Evolutionary conservation across 2,329 filamentous ascomycete species (phyloP).

Genomic region (Diaporthe destruens): DNA sequence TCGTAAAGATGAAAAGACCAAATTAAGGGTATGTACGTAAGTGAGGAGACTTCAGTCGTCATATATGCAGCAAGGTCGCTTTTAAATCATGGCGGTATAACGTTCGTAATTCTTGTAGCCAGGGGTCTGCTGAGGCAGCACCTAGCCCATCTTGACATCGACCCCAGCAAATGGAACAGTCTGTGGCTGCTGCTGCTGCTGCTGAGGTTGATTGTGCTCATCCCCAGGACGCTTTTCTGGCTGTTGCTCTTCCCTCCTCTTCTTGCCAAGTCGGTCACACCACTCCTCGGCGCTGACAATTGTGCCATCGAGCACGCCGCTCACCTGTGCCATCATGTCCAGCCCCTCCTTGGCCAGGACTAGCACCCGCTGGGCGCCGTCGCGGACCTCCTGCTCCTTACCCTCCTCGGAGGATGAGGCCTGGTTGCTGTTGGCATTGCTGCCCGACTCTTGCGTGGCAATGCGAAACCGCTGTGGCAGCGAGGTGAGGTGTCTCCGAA

Average conservation of each 20-base stretch:
- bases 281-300: constrained; percentile 92
- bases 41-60: constrained; percentile 20
- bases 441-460: constrained; percentile 62
- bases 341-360: constrained; percentile 90
- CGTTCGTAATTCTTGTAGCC: not conserved
- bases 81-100: constrained; percentile 14
- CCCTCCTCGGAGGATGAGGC: constrained; percentile 47
- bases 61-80: constrained; percentile 23
- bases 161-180: constrained; percentile 39
- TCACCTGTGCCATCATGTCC: constrained; percentile 95
- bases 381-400: constrained; percentile 58
- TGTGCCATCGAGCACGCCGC: constrained; percentile 87
- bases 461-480: constrained; percentile 86
- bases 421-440: constrained; percentile 47
- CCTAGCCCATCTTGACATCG: constrained; percentile 42
- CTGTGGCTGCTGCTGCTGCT: constrained; percentile 34
- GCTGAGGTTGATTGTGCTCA: constrained; percentile 47
- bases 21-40: constrained; percentile 22
- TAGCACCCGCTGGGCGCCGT: constrained; percentile 81
- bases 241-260: constrained; percentile 49
- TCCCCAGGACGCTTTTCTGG: constrained; percentile 43
- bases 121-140: not conserved
- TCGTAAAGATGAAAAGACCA: not conserved
- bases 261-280: constrained; percentile 81
- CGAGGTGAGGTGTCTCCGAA: constrained; percentile 85